These are phyloP conservation scores for Vigna unguiculata DNA, from an alignment of 306 rosid genomes.

Conservation along the genomic window DNA sequence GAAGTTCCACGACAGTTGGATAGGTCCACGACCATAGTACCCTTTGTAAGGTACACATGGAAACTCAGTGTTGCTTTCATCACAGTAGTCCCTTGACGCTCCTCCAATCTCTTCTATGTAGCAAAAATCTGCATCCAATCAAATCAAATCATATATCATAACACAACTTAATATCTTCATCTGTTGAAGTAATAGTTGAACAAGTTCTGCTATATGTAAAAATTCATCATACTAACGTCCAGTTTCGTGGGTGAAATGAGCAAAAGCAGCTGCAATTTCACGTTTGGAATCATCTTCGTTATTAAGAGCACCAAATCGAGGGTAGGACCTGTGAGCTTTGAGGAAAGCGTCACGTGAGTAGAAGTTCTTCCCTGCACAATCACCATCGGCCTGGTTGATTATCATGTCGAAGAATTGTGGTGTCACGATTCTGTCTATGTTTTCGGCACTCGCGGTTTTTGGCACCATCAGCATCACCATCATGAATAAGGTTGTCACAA, in stretches of 20 bases:
- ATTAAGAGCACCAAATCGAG: conserved; percentile 51
- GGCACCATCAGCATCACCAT: not conserved
- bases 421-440: conserved; percentile 47
- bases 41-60: conserved; percentile 76
- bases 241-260: conserved; percentile 85
- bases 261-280: conserved; percentile 82
- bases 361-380: conserved; percentile 65
- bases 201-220: too few relatives aligned
- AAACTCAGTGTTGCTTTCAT: conserved; percentile 63
- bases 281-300: conserved; percentile 65
- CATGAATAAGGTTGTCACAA: not conserved
- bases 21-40: conserved; percentile 87
- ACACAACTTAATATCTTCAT: too few relatives aligned
- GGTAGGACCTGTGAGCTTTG: conserved; percentile 53
- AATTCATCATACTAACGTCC: conserved; percentile 26
- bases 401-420: conserved; percentile 56
- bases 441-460: conserved; percentile 1
- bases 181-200: too few relatives aligned
- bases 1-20: conserved; percentile 90
- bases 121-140: conserved; percentile 52
- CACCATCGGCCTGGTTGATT: conserved; percentile 46
- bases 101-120: conserved; percentile 89
- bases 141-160: too few relatives aligned
- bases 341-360: conserved; percentile 47
- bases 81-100: conserved; percentile 78